Evolutionary conservation across 495 filamentous ascomycete genomes (phyloP), one percentile per base, ranked within the genome.

Genomic region (Haplographium delicatum): DNA sequence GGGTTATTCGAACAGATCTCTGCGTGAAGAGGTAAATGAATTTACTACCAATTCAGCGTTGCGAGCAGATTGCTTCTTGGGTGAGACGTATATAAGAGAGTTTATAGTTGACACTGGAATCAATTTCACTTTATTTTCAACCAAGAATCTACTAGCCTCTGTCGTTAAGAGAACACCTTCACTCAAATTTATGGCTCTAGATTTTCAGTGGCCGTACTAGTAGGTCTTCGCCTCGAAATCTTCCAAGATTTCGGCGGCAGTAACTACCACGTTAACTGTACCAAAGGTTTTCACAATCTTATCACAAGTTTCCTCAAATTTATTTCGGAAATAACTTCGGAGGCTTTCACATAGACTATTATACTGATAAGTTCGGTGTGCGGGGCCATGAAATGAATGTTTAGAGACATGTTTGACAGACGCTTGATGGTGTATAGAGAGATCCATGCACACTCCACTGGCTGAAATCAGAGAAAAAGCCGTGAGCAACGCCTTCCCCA

Each of bases 1-100:
- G 91, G 91, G 83, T 97, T 44, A 74, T 96, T 44, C 72, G 91
- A 47, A 95, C 84, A 44, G 91, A 96, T 72, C 66, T 96, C 47
- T 89, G 89, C 58, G 82, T 95, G 16, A 78, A 62, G 57, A 69
- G 72, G n/a, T 39, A 9, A 19, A 19, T 9, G 13, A 19, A 39
- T 20, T 11, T n/a, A n/a, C n/a, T n/a, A n/a, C n/a, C n/a, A n/a
- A 39, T 48, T 54, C 54, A 8, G 63, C 53, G 44, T 64, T 65
- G 43, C 64, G 60, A 6, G 63, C 63, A 10, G 55, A 44, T 28
- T 64, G 61, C 24, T 65, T 65, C 48, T 65, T 61, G 8, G 63
- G 63, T 10, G 56, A 19, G 8, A 60, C 55, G 38, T 49, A 61
- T 20, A 63, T 59, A 2, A 27, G 37, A 11, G 48, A 49, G 15